Percentiles rank a stretch among this genome's conserved stretches.
Conservation (phyloP, 2,329 filamentous ascomycete genomes). For the Penicillium thymicola region DNA sequence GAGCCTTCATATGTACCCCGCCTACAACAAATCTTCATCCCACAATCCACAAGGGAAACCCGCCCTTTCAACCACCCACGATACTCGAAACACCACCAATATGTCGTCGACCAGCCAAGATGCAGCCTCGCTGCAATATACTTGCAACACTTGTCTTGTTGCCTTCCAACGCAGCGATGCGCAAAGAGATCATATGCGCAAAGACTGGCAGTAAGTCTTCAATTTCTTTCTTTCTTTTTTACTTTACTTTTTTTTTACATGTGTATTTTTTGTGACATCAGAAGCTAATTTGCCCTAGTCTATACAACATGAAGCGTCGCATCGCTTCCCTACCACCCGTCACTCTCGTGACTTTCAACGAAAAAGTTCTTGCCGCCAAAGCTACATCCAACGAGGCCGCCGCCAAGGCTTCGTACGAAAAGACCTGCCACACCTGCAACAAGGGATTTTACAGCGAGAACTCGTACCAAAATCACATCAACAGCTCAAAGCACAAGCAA, state of each 20-base stretch:
- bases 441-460: slow-evolving; percentile 97
- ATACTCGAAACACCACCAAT: not conserved
- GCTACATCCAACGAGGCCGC: slow-evolving; percentile 79
- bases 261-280: not conserved
- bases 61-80: slow-evolving; percentile 6
- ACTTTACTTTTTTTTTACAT: not conserved
- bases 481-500: slow-evolving; percentile 82
- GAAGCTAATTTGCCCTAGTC: slow-evolving; percentile 49
- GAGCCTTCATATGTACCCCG: slow-evolving; percentile 24
- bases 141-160: slow-evolving; percentile 97
- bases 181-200: slow-evolving; percentile 94
- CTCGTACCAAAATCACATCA: slow-evolving; percentile 87
- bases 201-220: slow-evolving; percentile 87
- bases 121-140: slow-evolving; percentile 69
- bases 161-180: slow-evolving; percentile 92
- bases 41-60: slow-evolving; percentile 17
- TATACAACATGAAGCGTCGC: slow-evolving; percentile 94
- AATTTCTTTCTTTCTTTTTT: not conserved
- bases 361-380: slow-evolving; percentile 90
- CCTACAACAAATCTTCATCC: slow-evolving; percentile 28
- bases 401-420: slow-evolving; percentile 84
- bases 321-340: slow-evolving; percentile 88
- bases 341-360: slow-evolving; percentile 86
- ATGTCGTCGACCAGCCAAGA: slow-evolving; percentile 28
- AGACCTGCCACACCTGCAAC: slow-evolving; percentile 73